These are phyloP conservation scores for Cucurbita argyrosperma DNA, from an alignment of 306 rosid genomes.

Conservation along the genomic window DNA sequence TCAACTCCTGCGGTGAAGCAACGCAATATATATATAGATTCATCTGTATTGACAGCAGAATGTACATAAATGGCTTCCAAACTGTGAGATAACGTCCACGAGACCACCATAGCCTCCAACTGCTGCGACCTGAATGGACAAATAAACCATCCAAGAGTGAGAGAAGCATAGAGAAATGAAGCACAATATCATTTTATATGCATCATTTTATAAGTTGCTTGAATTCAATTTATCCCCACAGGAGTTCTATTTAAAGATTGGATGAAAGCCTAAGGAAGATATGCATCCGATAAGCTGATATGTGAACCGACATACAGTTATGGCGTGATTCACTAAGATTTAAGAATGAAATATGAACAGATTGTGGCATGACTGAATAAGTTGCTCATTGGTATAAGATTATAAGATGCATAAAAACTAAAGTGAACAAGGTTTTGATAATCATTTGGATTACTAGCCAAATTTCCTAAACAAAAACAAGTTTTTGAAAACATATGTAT, in stretches of 20 bases:
- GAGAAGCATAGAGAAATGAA: conserved; percentile 11
- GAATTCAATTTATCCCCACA: background rate
- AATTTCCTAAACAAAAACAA: too few species aligned
- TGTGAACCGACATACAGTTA: background rate
- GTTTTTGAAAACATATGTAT: too few species aligned
- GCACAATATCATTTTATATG: background rate
- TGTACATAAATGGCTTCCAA: conserved; percentile 89
- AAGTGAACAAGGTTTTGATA: background rate
- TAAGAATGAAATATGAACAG: background rate
- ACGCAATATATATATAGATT: background rate
- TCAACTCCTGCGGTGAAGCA: background rate
- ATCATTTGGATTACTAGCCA: too few species aligned
- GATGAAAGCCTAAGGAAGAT: background rate
- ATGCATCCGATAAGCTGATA: background rate
- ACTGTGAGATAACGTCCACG: conserved; percentile 80
- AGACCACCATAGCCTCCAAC: conserved; percentile 84
- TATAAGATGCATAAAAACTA: background rate
- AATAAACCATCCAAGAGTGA: conserved; percentile 1
- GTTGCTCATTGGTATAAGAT: background rate
- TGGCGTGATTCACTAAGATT: background rate
- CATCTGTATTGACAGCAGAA: conserved; percentile 42
- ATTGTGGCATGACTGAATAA: background rate
- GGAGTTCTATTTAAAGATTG: too few species aligned
- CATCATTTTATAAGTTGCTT: background rate
- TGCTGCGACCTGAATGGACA: conserved; percentile 55